Evolutionary conservation across 2,329 filamentous ascomycete species (phyloP), one percentile per base, ranked within the genome.

Genomic region (Teratosphaeria viscida): DNA sequence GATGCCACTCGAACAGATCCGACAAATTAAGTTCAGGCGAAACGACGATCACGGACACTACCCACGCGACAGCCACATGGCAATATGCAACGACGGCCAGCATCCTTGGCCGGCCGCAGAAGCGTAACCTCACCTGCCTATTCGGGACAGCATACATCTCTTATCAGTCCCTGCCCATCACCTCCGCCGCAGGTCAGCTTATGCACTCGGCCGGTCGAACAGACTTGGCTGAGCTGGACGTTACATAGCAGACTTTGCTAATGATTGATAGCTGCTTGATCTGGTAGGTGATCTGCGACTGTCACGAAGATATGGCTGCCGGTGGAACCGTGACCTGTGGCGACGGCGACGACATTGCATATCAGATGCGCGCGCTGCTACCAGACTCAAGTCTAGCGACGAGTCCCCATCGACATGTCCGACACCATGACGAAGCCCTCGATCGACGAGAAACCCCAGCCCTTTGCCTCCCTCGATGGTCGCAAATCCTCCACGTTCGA

Each of bases 401-500:
- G 19, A 23, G 1, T 26, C 0, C 8, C 8, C 43, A 19, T 49
- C 43, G 26, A 19, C 8, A 49, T 49, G 43, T 49, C 43, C 5
- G 19, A 49, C 16, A 49, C 19, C 16, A 10, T 49, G 43, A 49
- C 43, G 23, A 57, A 57, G 26, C 4, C 43, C 8, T n/a, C 56
- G 14, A 52, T 34, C 5, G 56, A 52, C 43, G 56, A 57, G 26
- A 57, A 57, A 16, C 6, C 37, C 26, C 56, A 57, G 16, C 56
- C 56, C 27, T 57, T 57, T 26, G 56, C 56, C 37, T 47, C 47
- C 14, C 43, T 57, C 27, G 56, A 57, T 52, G 56, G 56, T 39
- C 56, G 56, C 56, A 57, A 52, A 52, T 27, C 19, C 14, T 49
- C 35, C 4, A 16, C 29, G 11, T 6, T 52, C 19, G 35, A 47